Evolutionary conservation across 257 asterid genomes (phyloP).

Genomic region (Petrea volubilis): DNA sequence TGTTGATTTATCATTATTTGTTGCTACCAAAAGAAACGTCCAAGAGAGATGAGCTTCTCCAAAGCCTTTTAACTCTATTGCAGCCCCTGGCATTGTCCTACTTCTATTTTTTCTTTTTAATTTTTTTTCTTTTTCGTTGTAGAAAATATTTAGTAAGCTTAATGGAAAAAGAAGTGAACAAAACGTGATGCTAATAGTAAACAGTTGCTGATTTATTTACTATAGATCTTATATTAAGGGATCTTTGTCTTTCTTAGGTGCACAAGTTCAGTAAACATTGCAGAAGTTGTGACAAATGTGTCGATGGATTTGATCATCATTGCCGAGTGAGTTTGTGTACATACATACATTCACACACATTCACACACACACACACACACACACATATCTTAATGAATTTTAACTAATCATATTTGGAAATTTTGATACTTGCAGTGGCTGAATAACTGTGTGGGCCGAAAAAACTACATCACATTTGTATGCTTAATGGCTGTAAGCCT

Average conservation of each 20-base stretch:
- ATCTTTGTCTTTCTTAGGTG: conserved; percentile 53
- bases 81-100: background rate
- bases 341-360: too few species aligned
- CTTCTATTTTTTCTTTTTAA: background rate
- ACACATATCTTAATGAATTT: conserved; percentile 1
- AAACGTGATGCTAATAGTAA: background rate
- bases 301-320: conserved; percentile 98
- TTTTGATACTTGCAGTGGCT: conserved; percentile 73
- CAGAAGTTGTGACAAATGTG: conserved; percentile 99
- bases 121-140: background rate
- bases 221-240: conserved; percentile 2
- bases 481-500: conserved; percentile 94
- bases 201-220: background rate
- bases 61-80: background rate
- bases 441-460: conserved; percentile 94
- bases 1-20: background rate
- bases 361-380: too few species aligned
- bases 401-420: conserved; percentile 22
- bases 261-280: conserved; percentile 93
- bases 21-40: too few species aligned
- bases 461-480: conserved; percentile 77
- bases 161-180: background rate
- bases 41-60: too few species aligned
- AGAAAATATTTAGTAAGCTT: background rate
- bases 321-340: conserved; percentile 88